Evolutionary conservation across 139 green algal species (phyloP), one percentile per base, ranked within the genome.

Genomic region (Coccomyxa sp.): DNA sequence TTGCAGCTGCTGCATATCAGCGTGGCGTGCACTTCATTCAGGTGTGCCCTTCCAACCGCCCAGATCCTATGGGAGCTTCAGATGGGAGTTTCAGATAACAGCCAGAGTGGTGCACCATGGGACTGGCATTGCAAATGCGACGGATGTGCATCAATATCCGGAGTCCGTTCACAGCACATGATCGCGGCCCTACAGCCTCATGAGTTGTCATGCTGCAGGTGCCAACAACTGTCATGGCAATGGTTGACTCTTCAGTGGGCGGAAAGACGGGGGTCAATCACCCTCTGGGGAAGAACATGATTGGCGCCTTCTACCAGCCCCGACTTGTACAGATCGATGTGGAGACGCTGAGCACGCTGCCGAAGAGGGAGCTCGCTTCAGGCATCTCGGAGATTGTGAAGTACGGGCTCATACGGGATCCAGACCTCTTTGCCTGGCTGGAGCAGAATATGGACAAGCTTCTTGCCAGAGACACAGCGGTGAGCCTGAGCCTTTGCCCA

Each of bases 201-300:
- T 68, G 50, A n/a, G n/a, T n/a, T n/a, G n/a, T n/a, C n/a, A n/a
- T 79, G n/a, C 2, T 78, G 68, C 87, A 95, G 88, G 86, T 99
- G 29, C 96, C 96, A 38, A 99, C 96, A 12, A 98, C 96, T 0
- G 90, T 99, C 34, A 98, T 99, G 95, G 86, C 96, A 0, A 94
- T 97, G 83, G 97, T 99, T 34, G 97, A 99, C 84, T 97, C 91
- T 6, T 98, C 93, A 27, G 97, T 99, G 18, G 97, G 97, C 33
- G 97, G 97, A 82, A 99, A 99, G 83, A 99, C 97, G 9, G 88
- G 88, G 39, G 97, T 99, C 8, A 99, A 99, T 90, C 97, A 99
- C 84, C 91, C 96, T 7, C 83, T 98, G 78, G 97, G 95, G 70
- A 99, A 99, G 87, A 99, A 99, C 91, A 99, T 99, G 97, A 98